Evolutionary conservation across 495 filamentous ascomycete genomes (phyloP).

Genomic region (Chaetomium cochliodes): DNA sequence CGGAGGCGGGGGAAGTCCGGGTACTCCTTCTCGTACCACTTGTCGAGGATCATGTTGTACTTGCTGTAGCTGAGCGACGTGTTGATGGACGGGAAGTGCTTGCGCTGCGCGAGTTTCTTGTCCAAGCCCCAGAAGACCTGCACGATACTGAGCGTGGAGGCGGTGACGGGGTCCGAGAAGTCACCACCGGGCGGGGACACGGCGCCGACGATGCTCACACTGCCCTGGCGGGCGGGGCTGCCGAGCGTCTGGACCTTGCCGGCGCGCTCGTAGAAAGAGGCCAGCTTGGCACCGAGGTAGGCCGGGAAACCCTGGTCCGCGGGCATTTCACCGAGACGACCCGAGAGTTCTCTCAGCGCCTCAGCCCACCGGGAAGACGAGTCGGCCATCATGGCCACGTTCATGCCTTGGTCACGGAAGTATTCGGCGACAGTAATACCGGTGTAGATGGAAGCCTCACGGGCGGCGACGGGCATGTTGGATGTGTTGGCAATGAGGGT

Average conservation of each 20-base stretch:
- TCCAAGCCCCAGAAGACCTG: constrained; percentile 99
- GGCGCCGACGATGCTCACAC: constrained; percentile 96
- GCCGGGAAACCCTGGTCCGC: constrained; percentile 99
- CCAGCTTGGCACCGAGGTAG: constrained; percentile 93
- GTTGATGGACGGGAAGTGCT: constrained; percentile 99
- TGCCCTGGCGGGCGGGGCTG: constrained; percentile 81
- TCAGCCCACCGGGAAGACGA: constrained; percentile 98
- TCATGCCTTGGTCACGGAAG: constrained; percentile 96
- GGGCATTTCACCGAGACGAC: constrained; percentile 98
- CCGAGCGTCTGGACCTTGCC: constrained; percentile 82
- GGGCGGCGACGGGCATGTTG: constrained; percentile 98
- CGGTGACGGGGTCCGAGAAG: constrained; percentile 98
- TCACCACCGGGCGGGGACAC: constrained; percentile 97
- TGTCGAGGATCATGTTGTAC: constrained; percentile 82
- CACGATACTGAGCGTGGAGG: constrained; percentile 91
- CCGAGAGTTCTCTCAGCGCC: constrained; percentile 96
- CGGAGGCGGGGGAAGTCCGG: constrained; percentile 92
- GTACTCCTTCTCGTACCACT: constrained; percentile 87
- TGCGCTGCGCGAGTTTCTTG: constrained; percentile 98
- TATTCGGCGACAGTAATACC: constrained; percentile 98
- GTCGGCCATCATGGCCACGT: constrained; percentile 99
- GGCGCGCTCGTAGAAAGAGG: constrained; percentile 98
- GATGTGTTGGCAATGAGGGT: constrained; percentile 98
- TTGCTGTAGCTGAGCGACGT: constrained; percentile 95
- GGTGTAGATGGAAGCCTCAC: constrained; percentile 98